These are phyloP conservation scores for Crassisporium funariophilum DNA, from an alignment of 768 basidiomycete species.

Conservation along the genomic window DNA sequence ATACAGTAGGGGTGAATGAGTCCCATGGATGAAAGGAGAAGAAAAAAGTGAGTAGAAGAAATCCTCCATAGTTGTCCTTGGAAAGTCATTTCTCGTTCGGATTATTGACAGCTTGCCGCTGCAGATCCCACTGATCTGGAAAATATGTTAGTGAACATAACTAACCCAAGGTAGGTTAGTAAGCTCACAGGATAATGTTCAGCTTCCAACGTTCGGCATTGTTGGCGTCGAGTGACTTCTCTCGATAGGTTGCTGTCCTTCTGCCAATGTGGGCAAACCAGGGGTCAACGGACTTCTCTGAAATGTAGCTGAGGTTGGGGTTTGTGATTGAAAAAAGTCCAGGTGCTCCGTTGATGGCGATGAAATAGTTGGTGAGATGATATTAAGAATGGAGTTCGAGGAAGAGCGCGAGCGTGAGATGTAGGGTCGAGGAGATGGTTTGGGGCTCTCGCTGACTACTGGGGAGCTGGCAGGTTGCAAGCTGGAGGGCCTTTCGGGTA, in stretches of 20 bases:
- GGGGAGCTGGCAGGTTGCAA: slow-evolving; percentile 27
- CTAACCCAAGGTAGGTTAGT: too few relatives aligned
- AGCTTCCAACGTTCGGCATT: too few relatives aligned
- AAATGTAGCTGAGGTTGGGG: slow-evolving; percentile 13
- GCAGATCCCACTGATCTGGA: neutral
- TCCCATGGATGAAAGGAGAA: slow-evolving; percentile 4
- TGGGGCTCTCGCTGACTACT: slow-evolving; percentile 33
- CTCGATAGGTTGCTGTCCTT: slow-evolving; percentile 24
- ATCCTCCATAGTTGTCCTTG: slow-evolving; percentile 16
- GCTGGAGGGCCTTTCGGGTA: slow-evolving; percentile 15
- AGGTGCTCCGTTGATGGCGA: slow-evolving; percentile 16
- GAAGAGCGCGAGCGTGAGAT: slow-evolving; percentile 58
- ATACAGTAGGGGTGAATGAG: slow-evolving; percentile 14
- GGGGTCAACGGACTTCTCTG: slow-evolving; percentile 19
- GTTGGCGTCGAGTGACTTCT: slow-evolving; percentile 27
- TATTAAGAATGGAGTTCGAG: slow-evolving; percentile 42
- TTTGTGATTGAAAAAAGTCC: slow-evolving; percentile 7
- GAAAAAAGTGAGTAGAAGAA: slow-evolving; percentile 14
- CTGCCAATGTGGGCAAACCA: slow-evolving; percentile 1
- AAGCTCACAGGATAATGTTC: too few relatives aligned
- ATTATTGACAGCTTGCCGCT: neutral
- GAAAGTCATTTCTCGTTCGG: neutral
- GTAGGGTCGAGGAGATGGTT: slow-evolving; percentile 59
- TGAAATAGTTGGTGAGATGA: slow-evolving; percentile 36
- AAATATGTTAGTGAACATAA: too few relatives aligned